Evolutionary conservation across 1,284 basidiomycete genomes (phyloP), one percentile per base, ranked within the genome.

Genomic region (Jaminaea rosea): DNA sequence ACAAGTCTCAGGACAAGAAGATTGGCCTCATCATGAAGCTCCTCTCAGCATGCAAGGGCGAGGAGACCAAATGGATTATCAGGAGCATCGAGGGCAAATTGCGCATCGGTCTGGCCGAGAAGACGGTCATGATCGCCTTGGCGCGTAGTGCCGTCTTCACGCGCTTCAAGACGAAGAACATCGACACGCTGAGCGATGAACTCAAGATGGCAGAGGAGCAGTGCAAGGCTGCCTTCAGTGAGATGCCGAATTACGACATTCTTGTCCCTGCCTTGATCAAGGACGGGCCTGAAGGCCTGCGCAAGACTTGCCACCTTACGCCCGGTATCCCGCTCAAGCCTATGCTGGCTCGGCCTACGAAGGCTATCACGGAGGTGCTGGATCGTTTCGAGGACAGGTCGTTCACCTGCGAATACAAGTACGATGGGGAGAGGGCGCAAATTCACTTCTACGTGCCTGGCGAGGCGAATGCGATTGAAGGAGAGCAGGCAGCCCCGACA

Each of bases 391-490:
- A 99, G 75, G 85, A 84, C 67, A 91, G 92, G 75, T 82, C 82
- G 44, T 98, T 99, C 74, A 97, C 94, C 4, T 98, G 93, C 77
- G 94, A 99, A 78, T 99, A 97, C 78, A 99, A 99, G 76, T 99
- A 99, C 69, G 94, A 99, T 64, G 94, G 94, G 8, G 94, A 99
- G 76, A 84, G 94, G 49, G 94, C 94, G 11, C 91, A 96, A 50
- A 62, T 73, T 9, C 69, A 72, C 51, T 59, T 62, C 7, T 52
- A 60, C 4, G 44, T 52, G 36, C 27, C 29, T 37, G 46, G 50
- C 31, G 49, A 47, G 37, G 26, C 32, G 21, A 24, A 49, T 3
- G 46, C 23, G 19, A 9, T 26, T 11, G 26, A 19, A 19, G 39
- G 19, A 2, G 10, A 21, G 3, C 21, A 32, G 36, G n/a, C 48